A percentile compares a stretch with the other conserved stretches of the same genome.
Conservation (phyloP, 768 basidiomycete genomes). For the Termitomyces sp. region DNA sequence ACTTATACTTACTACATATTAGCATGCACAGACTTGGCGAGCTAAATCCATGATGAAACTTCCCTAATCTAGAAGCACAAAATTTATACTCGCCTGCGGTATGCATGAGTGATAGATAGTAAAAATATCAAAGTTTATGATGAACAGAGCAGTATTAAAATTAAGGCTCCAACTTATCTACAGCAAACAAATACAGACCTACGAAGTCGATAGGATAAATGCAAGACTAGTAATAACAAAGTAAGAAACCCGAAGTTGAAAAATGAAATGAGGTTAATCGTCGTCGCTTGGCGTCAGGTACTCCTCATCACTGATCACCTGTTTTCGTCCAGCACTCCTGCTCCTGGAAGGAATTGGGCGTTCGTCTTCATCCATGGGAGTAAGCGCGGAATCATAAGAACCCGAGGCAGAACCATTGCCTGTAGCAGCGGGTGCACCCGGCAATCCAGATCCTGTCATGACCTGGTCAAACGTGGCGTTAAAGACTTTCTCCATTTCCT, state of each 20-base stretch:
- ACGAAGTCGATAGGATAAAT: slow-evolving; percentile 8
- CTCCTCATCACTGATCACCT: slow-evolving; percentile 72
- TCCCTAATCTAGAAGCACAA: too few species aligned
- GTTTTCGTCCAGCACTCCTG: slow-evolving; percentile 61
- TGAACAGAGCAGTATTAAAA: slow-evolving; percentile 1
- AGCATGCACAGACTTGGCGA: slow-evolving; percentile 5
- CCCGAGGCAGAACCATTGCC: slow-evolving; percentile 42
- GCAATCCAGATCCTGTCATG: slow-evolving; percentile 67
- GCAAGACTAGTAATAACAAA: slow-evolving; percentile 6
- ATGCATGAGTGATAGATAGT: background rate
- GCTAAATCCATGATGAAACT: slow-evolving; percentile 16
- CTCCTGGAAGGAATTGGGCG: slow-evolving; percentile 51
- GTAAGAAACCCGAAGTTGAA: slow-evolving; percentile 3
- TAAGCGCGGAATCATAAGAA: slow-evolving; percentile 65
- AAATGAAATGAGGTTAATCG: slow-evolving; percentile 34
- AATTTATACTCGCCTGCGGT: background rate
- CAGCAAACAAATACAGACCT: slow-evolving; percentile 10
- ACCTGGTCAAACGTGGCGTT: slow-evolving; percentile 63
- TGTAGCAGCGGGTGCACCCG: slow-evolving; percentile 53
- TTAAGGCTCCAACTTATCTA: slow-evolving; percentile 10
- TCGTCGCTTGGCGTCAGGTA: slow-evolving; percentile 77
- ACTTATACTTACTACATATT: background rate
- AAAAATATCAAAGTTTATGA: slow-evolving; percentile 8
- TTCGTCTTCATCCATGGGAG: slow-evolving; percentile 82
- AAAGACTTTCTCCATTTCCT: slow-evolving; percentile 91